These are phyloP conservation scores for Meyerozyma athensensis DNA, from an alignment of 1,139 yeast genomes.

Conservation along the genomic window DNA sequence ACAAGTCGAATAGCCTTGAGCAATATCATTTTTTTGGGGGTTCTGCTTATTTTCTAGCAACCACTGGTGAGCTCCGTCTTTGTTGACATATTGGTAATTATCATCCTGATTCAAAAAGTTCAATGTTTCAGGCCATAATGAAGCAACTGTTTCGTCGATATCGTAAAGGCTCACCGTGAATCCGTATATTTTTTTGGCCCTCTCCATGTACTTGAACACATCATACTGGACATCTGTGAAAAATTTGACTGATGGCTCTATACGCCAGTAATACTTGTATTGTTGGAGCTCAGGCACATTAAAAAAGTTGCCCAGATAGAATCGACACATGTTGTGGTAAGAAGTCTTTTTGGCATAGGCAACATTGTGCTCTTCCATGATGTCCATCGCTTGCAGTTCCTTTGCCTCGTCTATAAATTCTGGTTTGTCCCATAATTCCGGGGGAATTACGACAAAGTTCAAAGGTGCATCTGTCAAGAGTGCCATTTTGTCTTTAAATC, in stretches of 20 bases:
- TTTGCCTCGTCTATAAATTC: conserved; percentile 42
- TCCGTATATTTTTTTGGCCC: conserved; percentile 62
- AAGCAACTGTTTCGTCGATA: conserved; percentile 54
- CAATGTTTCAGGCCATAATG: conserved; percentile 68
- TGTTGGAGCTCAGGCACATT: conserved; percentile 56
- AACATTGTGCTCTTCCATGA: conserved; percentile 42
- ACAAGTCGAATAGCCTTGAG: conserved; percentile 76
- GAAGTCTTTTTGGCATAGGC: conserved; percentile 62
- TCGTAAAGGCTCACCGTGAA: conserved; percentile 67
- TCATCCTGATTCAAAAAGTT: conserved; percentile 54
- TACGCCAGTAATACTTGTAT: conserved; percentile 67
- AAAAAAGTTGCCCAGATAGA: conserved; percentile 60
- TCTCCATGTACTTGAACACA: conserved; percentile 68
- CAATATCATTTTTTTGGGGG: conserved; percentile 46
- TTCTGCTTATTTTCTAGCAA: conserved; percentile 61
- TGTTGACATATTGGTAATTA: conserved; percentile 54
- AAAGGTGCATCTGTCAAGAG: conserved; percentile 45
- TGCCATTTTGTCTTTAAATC: conserved; percentile 44
- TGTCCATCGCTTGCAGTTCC: conserved; percentile 35
- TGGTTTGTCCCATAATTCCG: conserved; percentile 66
- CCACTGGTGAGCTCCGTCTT: conserved; percentile 64
- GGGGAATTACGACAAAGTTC: conserved; percentile 54
- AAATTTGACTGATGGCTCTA: conserved; percentile 71
- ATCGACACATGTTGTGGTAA: conserved; percentile 78
- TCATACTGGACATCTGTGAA: conserved; percentile 69